These are phyloP conservation scores for Kappamyces sp. DNA, from an alignment of 192 early-diverging fungal species.

Conservation along the genomic window DNA sequence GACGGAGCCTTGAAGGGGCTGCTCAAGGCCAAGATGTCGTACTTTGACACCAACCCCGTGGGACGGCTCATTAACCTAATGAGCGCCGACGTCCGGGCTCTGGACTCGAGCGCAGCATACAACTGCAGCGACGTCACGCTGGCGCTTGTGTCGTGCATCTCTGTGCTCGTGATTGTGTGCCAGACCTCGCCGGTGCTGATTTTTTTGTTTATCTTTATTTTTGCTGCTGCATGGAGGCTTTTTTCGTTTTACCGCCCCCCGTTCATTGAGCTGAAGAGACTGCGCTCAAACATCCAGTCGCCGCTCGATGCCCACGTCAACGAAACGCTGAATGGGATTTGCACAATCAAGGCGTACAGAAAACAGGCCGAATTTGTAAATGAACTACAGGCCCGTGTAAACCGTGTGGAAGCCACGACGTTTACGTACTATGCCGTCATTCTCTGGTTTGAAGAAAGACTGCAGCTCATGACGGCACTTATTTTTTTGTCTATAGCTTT, in stretches of 20 bases:
- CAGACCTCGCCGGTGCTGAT: background rate
- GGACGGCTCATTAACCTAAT: too few relatives aligned
- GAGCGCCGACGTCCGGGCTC: too few relatives aligned
- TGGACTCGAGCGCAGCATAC: too few relatives aligned
- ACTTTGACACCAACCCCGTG: too few relatives aligned
- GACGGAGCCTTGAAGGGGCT: too few relatives aligned
- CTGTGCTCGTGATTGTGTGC: too few relatives aligned
- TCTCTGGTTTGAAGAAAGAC: background rate
- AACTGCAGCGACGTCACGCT: too few relatives aligned
- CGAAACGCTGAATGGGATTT: conserved; percentile 21
- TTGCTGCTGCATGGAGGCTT: background rate
- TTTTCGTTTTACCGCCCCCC: conserved; percentile 4
- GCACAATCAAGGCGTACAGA: conserved; percentile 16
- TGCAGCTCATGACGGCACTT: background rate
- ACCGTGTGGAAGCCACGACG: background rate
- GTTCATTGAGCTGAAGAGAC: conserved; percentile 6
- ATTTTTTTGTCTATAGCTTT: background rate
- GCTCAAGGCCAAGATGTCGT: too few relatives aligned
- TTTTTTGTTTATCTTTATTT: background rate
- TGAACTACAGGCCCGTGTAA: background rate
- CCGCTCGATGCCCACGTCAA: conserved; percentile 20
- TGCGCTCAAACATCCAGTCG: conserved; percentile 13
- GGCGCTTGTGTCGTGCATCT: too few relatives aligned
- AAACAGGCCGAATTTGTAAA: conserved; percentile 3
- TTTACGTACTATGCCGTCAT: background rate